Conservation (phyloP, 257 asterid species). For the Parsonsia alboflavescens region DNA sequence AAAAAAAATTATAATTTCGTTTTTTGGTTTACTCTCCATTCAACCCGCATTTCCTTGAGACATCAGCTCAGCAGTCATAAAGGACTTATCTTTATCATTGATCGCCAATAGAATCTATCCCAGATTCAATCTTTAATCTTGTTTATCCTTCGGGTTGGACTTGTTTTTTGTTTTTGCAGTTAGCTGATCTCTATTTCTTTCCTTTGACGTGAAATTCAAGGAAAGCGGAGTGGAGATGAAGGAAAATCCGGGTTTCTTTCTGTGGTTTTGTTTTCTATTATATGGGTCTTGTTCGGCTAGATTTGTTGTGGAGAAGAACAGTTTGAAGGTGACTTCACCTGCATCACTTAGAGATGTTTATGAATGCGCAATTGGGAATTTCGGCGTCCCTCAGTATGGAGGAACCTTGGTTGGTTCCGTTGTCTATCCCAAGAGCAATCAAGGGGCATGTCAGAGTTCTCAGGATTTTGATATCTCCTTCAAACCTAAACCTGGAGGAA, state of each 20-base stretch:
- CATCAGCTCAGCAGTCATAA: constrained; percentile 1
- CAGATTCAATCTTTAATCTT: background rate
- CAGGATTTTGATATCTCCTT: constrained; percentile 44
- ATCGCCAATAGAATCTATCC: constrained; percentile 2
- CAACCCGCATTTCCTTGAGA: background rate
- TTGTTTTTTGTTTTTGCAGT: background rate
- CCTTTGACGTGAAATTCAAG: background rate
- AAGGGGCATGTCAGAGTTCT: constrained; percentile 59
- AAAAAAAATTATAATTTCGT: too few species aligned
- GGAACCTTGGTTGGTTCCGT: constrained; percentile 82
- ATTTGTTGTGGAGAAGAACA: constrained; percentile 94
- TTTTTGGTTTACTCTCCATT: background rate
- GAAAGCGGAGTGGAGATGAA: constrained; percentile 36
- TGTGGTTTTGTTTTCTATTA: constrained; percentile 41
- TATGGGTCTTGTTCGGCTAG: constrained; percentile 58
- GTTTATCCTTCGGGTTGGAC: background rate
- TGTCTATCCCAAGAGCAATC: constrained; percentile 70
- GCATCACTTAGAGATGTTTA: constrained; percentile 55
- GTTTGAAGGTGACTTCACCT: constrained; percentile 81
- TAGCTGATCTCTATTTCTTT: background rate
- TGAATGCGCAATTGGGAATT: constrained; percentile 95
- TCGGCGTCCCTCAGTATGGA: constrained; percentile 94
- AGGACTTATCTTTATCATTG: constrained; percentile 4
- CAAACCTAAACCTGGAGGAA: constrained; percentile 71
- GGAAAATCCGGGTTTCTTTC: constrained; percentile 34